Percentiles rank a stretch among this genome's conserved stretches.
Conservation (phyloP, 2,329 filamentous ascomycete genomes). For the Trichoderma brevicompactum region DNA sequence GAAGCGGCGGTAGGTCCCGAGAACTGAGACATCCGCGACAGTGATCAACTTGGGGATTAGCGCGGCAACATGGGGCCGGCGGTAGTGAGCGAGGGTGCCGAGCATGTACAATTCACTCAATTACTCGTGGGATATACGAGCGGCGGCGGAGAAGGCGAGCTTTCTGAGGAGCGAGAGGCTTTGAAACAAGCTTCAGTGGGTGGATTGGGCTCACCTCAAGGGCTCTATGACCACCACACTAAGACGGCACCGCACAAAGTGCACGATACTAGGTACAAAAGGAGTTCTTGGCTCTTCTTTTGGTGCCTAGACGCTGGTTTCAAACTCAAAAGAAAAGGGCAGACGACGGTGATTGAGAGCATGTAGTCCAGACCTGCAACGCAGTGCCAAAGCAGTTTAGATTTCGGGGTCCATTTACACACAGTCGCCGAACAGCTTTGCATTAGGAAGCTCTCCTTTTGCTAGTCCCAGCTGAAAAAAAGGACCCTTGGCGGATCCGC, state of each 20-base stretch:
- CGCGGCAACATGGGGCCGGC: not conserved
- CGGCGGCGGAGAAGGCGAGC: not conserved
- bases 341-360: no score
- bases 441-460: not conserved
- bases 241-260: no score
- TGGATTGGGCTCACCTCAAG: no score
- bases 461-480: not conserved
- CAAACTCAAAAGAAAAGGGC: not conserved
- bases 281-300: no score
- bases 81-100: not conserved
- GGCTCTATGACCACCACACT: no score
- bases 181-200: no score
- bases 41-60: conserved; percentile 13
- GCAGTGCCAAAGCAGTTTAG: conserved; percentile 3
- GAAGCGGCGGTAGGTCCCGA: conserved; percentile 17
- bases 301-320: not conserved
- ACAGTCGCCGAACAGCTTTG: conserved; percentile 12
- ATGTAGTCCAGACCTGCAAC: not conserved
- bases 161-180: not conserved
- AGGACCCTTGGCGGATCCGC: conserved; percentile 8
- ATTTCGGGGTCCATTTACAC: conserved; percentile 24
- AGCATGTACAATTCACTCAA: not conserved
- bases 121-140: not conserved
- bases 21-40: conserved; percentile 22
- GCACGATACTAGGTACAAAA: no score